phyloP scores from a whole-genome alignment of 2,329 filamentous ascomycete species.

The Talaromyces pinophilus region DNA sequence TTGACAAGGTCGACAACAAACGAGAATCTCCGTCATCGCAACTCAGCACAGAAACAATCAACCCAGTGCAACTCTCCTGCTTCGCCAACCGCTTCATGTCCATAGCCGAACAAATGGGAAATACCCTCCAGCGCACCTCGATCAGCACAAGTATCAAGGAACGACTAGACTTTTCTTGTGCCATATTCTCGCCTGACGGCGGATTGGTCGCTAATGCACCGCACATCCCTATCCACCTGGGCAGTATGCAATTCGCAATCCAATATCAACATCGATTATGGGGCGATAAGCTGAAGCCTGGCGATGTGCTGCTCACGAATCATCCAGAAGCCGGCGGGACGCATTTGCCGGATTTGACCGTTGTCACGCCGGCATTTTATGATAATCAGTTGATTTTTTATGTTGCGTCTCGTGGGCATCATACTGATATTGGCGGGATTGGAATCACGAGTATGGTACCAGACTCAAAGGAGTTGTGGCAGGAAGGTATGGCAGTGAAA shows the following conservation, averaged over 20 bases:
- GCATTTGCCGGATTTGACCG: constrained; percentile 76
- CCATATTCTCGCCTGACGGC: constrained; percentile 72
- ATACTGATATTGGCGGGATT: constrained; percentile 78
- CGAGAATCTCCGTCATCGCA: constrained; percentile 28
- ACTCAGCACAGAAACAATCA: constrained; percentile 58
- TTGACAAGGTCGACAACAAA: constrained; percentile 57
- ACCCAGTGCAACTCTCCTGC: constrained; percentile 74
- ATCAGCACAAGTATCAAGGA: constrained; percentile 82
- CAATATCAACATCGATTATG: constrained; percentile 73
- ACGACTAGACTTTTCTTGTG: constrained; percentile 80
- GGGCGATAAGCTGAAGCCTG: constrained; percentile 69
- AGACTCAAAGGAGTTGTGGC: constrained; percentile 49
- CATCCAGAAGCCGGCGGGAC: constrained; percentile 83
- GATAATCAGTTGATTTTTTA: constrained; percentile 75
- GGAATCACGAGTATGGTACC: constrained; percentile 70
- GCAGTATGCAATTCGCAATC: constrained; percentile 78
- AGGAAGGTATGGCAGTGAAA: constrained; percentile 60
- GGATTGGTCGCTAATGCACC: constrained; percentile 68
- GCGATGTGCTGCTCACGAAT: constrained; percentile 77
- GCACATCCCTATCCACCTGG: constrained; percentile 75
- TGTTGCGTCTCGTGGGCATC: constrained; percentile 72
- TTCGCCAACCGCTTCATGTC: constrained; percentile 83
- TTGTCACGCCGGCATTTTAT: constrained; percentile 74
- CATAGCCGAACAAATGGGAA: constrained; percentile 81
- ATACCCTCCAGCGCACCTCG: constrained; percentile 76